A percentile compares a stretch with the other conserved stretches of the same genome.
phyloP scores from a whole-genome alignment of 345 rosid species.

The Citrus inodora region DNA sequence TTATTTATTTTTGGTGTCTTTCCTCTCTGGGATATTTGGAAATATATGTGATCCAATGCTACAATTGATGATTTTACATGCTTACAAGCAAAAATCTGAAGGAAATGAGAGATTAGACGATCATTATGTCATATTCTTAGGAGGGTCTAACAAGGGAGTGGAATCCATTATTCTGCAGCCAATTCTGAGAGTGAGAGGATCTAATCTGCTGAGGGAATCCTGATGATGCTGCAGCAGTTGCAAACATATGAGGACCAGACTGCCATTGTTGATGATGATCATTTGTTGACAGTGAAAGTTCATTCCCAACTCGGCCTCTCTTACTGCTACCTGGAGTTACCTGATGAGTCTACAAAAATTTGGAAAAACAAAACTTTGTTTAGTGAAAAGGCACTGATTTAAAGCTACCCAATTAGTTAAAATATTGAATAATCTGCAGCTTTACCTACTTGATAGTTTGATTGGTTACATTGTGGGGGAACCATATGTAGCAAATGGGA shows the following conservation, averaged over 20 bases:
- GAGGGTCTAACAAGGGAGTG: conserved; percentile 49
- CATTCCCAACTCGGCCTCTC: conserved; percentile 54
- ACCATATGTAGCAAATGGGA: conserved; percentile 29
- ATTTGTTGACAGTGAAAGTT: conserved; percentile 47
- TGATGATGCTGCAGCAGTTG: conserved; percentile 99
- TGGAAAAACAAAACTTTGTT: not conserved
- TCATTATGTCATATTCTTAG: conserved; percentile 6
- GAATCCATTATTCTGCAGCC: conserved; percentile 68
- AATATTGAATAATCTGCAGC: not conserved
- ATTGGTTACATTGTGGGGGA: conserved; percentile 31
- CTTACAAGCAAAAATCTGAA: not conserved
- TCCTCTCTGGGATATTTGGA: not conserved
- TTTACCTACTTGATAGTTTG: conserved; percentile 34
- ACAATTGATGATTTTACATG: conserved; percentile 11
- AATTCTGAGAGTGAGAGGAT: conserved; percentile 37
- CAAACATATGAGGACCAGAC: conserved; percentile 45
- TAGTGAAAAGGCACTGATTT: not conserved
- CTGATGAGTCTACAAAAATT: conserved; percentile 30
- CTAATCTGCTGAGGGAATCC: conserved; percentile 82
- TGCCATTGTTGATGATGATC: conserved; percentile 40
- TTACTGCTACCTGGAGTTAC: conserved; percentile 54
- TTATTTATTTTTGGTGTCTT: not conserved
- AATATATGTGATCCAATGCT: not conserved
- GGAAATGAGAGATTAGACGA: not conserved
- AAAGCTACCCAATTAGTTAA: not conserved